These are phyloP conservation scores for Alternaria triticimaculans DNA, from an alignment of 2,329 filamentous ascomycete species.

Conservation along the genomic window DNA sequence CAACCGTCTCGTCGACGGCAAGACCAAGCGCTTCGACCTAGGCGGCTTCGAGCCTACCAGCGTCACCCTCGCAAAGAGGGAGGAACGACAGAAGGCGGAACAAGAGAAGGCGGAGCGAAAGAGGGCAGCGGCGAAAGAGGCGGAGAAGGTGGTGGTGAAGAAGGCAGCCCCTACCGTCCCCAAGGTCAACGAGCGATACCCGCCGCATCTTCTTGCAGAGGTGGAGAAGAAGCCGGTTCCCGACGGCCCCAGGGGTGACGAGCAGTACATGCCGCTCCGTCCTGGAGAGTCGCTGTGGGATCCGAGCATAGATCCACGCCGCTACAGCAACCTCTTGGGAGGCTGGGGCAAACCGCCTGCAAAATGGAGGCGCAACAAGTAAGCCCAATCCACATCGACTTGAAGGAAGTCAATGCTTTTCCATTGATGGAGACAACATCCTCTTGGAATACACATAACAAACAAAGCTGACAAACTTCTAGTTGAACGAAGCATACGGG, in stretches of 20 bases:
- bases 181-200: background rate
- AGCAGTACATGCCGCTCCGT: background rate
- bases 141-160: background rate
- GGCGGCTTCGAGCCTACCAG: background rate
- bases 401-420: background rate
- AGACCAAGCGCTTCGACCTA: background rate
- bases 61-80: background rate
- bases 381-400: background rate
- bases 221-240: background rate
- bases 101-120: background rate
- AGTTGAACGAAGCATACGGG: background rate
- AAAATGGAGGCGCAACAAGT: background rate
- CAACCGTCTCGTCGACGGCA: background rate
- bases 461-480: background rate
- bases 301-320: background rate
- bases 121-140: background rate
- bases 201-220: background rate
- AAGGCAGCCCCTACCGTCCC: background rate
- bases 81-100: background rate
- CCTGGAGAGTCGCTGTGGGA: conserved; percentile 1
- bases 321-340: background rate
- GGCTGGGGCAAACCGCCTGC: background rate
- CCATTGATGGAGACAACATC: background rate
- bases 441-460: background rate
- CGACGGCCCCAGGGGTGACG: background rate